phyloP scores from a whole-genome alignment of 225 moss, liverwort and hornwort genomes.

The Sphagnum contortum region DNA sequence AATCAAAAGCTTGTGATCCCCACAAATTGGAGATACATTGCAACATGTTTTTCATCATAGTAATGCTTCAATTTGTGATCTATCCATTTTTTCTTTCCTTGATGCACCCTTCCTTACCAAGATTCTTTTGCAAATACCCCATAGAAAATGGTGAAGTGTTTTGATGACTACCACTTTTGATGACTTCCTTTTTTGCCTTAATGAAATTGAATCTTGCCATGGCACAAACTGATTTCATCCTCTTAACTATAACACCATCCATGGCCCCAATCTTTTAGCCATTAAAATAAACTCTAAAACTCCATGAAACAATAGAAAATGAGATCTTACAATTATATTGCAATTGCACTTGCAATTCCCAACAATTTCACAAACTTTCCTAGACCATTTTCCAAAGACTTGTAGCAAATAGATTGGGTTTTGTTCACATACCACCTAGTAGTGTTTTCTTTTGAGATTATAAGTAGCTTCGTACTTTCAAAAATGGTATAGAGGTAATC shows the following conservation, averaged over 20 bases:
- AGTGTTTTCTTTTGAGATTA: slow-evolving; percentile 39
- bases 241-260: slow-evolving; percentile 23
- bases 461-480: slow-evolving; percentile 43
- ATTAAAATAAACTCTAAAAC: too few species aligned
- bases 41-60: slow-evolving; percentile 79
- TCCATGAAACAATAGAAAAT: too few species aligned
- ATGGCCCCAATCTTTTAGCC: not conserved
- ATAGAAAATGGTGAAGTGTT: slow-evolving; percentile 13
- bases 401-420: too few species aligned
- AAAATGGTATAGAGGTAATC: slow-evolving; percentile 32
- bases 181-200: slow-evolving; percentile 17
- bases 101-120: slow-evolving; percentile 4
- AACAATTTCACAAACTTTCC: too few species aligned
- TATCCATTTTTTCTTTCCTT: slow-evolving; percentile 35
- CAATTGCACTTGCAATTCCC: too few species aligned
- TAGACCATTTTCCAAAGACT: too few species aligned
- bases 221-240: slow-evolving; percentile 24
- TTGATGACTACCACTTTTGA: slow-evolving; percentile 17
- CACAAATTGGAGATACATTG: slow-evolving; percentile 76
- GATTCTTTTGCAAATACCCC: slow-evolving; percentile 14
- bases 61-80: slow-evolving; percentile 69
- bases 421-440: slow-evolving; percentile 47
- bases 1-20: slow-evolving; percentile 59
- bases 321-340: too few species aligned
- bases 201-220: not conserved